Evolutionary conservation across 345 rosid genomes (phyloP), one percentile per base, ranked within the genome.

Genomic region (Sonneratia caseolaris): DNA sequence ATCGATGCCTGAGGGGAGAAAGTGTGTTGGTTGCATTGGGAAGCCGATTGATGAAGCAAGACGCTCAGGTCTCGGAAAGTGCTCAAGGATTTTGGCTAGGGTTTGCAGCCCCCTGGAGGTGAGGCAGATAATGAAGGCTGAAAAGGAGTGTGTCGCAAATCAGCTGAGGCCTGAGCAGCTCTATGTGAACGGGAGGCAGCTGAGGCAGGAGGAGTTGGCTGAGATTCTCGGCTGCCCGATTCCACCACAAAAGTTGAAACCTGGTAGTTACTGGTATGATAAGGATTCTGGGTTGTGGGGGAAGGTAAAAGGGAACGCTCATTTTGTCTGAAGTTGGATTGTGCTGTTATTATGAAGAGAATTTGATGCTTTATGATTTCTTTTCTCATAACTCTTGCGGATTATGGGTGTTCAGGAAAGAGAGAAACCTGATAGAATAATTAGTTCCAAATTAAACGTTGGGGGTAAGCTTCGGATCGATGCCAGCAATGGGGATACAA

Each of bases 1-100:
- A 13, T 88, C 92, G 61, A 88, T 88, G 92, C 92, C 92, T 1
- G 92, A 88, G 71, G 92, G 92, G 37, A 80, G 92, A 75, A 88
- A 88, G 74, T 88, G 92, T n/a, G 84, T 88, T 1, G 61, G 78
- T 18, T 88, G 92, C 68, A 88, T 88, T 36, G 80, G 86, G n/a
- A 56, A 68, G 74, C 81, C 87, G 0, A 88, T 88, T 6, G 87
- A 88, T 62, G 92, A 88, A 68, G 64, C 81, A 0, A 79, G 79
- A 37, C 78, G 92, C 74, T 55, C 77, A 1, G 70, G 66, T 37
- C 72, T 88, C 62, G 92, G 92, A 32, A 88, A 83, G 65, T 73
- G 80, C 67, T 84, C 89, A 11, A 79, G 88, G 76, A 24, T 84
- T 64, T 82, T 88, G 76, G 73, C 71, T 1, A 74, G 74, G 49